A percentile compares a stretch with the other conserved stretches of the same genome.
phyloP scores from a whole-genome alignment of 2,329 filamentous ascomycete species.

The Fusarium camptoceras region DNA sequence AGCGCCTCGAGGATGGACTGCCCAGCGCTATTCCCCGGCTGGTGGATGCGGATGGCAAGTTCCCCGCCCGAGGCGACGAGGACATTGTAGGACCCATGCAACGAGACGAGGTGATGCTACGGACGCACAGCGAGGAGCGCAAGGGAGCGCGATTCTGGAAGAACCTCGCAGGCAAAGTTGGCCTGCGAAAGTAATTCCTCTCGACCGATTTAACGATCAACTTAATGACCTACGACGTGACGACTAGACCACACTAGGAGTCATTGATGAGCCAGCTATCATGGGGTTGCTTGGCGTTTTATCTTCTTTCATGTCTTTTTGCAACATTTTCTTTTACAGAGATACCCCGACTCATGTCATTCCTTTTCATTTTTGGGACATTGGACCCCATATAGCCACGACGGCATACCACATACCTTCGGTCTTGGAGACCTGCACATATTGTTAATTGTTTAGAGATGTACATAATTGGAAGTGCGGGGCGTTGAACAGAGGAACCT shows the following conservation, averaged over 20 bases:
- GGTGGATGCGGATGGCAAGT: conserved; percentile 82
- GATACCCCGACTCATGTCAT: conserved; percentile 48
- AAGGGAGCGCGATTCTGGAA: conserved; percentile 62
- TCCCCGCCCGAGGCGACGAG: conserved; percentile 86
- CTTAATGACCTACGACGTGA: conserved; percentile 44
- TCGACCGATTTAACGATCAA: conserved; percentile 28
- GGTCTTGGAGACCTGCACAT: conserved; percentile 32
- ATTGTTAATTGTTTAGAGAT: conserved; percentile 45
- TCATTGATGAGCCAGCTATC: conserved; percentile 32
- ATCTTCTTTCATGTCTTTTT: conserved; percentile 33
- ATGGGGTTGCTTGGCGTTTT: conserved; percentile 38
- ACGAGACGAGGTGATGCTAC: conserved; percentile 66
- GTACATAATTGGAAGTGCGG: conserved; percentile 40
- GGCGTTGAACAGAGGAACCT: conserved; percentile 42
- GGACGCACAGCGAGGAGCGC: conserved; percentile 58
- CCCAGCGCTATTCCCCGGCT: conserved; percentile 76
- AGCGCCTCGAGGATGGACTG: conserved; percentile 64
- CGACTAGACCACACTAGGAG: conserved; percentile 39
- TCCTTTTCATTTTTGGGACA: conserved; percentile 39
- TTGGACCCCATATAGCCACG: conserved; percentile 34
- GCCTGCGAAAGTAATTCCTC: conserved; percentile 46
- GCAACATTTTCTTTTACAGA: conserved; percentile 29
- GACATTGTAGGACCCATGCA: conserved; percentile 96
- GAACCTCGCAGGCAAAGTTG: conserved; percentile 61
- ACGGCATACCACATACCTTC: conserved; percentile 39